phyloP scores from a whole-genome alignment of 495 filamentous ascomycete species.

The Penicillium atrosanguineum region DNA sequence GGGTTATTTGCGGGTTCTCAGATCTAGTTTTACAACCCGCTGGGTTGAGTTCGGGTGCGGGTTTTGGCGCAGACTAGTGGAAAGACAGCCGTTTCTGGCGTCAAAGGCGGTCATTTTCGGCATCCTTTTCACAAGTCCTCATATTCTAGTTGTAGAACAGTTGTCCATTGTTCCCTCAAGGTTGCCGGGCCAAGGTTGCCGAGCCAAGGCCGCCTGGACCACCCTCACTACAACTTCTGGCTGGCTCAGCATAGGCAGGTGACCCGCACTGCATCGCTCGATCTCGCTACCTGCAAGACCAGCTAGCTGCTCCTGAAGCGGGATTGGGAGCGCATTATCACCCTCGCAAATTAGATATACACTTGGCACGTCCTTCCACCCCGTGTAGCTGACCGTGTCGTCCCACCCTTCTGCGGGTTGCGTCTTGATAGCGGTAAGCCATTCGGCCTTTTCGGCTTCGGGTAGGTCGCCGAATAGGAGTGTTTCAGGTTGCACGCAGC shows the following conservation, averaged over 20 bases:
- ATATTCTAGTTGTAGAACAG: too few relatives aligned
- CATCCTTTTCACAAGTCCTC: too few relatives aligned
- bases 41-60: too few relatives aligned
- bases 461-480: background rate
- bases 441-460: background rate
- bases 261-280: constrained; percentile 25
- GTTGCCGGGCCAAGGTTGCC: too few relatives aligned
- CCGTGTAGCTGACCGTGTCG: constrained; percentile 16
- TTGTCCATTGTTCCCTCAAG: too few relatives aligned
- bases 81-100: too few relatives aligned
- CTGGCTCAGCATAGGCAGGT: constrained; percentile 29
- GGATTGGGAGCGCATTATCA: constrained; percentile 16
- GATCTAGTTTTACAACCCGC: too few relatives aligned
- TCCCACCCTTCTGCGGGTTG: constrained; percentile 15
- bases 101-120: too few relatives aligned
- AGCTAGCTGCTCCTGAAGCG: constrained; percentile 21
- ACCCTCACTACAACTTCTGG: constrained; percentile 24
- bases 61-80: too few relatives aligned
- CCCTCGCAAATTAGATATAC: constrained; percentile 31
- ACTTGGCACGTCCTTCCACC: constrained; percentile 30
- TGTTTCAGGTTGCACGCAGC: constrained; percentile 1
- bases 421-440: background rate
- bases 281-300: constrained; percentile 17
- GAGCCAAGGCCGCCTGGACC: background rate
- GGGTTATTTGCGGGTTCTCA: too few relatives aligned